Base-by-base conservation (phyloP, 176 grass and related monocot species). In the Musa acuminata region DNA sequence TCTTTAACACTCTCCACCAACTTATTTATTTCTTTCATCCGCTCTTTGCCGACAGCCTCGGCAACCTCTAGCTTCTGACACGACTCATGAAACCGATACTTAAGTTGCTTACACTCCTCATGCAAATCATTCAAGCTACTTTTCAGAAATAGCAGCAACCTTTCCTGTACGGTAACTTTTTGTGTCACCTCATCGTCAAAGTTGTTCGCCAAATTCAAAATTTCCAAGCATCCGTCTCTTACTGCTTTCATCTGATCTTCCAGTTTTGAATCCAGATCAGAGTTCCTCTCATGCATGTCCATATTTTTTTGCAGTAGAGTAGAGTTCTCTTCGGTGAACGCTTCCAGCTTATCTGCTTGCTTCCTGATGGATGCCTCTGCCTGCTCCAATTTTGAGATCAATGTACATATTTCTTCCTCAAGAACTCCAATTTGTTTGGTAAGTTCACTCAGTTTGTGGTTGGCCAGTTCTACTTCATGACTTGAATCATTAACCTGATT, bases 231-330 rank as follows among this genome's bases (percentile, higher is more conserved):
- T 81, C 73, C 48, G 50, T 74, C 71, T 58, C 82, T 82, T 64
- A 87, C 80, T 86, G 19, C 69, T 80, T 84, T 90, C 79, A 92
- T 16, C 76, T 86, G 53, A 9, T 86, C 74, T 83, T 92, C 78
- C 48, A 86, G 26, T 75, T 83, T 74, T 75, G 54, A 74, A 35
- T 80, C 76, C 67, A 87, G 81, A 64, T 43, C 81, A 79, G 72
- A 79, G 52, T 71, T 84, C 68, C 72, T 80, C 55, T 76, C 65
- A 21, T 74, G 67, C 51, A 87, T 23, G 59, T 63, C 74, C 51
- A 77, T 80, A 77, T 76, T 85, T 57, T 57, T 77, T 59, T 65
- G 75, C 17, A 87, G 84, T 4, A 89, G 67, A 55, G 83, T 53
- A 13, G 53, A 87, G 77, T 77, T 81, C 78, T 85, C 75, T 71